Evolutionary conservation across 306 rosid species (phyloP).

Genomic region (Erythrophleum fordii): DNA sequence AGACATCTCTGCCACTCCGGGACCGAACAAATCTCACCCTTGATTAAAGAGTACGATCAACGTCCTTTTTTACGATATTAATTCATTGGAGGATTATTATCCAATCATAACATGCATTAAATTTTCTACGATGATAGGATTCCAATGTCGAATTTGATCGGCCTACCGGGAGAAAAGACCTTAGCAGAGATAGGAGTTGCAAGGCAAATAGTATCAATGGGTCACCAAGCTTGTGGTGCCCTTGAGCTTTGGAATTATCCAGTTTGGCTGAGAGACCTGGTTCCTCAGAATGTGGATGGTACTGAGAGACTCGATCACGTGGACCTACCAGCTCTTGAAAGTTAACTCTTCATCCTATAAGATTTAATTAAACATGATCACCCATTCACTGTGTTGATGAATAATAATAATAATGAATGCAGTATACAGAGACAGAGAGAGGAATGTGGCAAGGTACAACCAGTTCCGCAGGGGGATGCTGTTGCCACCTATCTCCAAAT

Average conservation of each 20-base stretch:
- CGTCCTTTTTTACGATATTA: too few species aligned
- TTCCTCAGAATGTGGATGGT: conserved; percentile 54
- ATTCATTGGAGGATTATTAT: not conserved
- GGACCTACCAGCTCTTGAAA: conserved; percentile 66
- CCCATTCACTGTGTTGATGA: not conserved
- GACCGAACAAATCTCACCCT: conserved; percentile 58
- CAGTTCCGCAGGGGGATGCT: conserved; percentile 52
- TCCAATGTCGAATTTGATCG: conserved; percentile 54
- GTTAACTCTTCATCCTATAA: conserved; percentile 35
- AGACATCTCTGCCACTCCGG: conserved; percentile 50
- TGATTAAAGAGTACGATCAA: conserved; percentile 51
- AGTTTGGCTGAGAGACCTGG: conserved; percentile 45
- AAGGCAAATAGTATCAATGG: conserved; percentile 65
- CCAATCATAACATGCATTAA: not conserved
- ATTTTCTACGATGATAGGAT: conserved; percentile 32
- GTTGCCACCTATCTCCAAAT: conserved; percentile 58
- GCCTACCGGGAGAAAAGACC: conserved; percentile 48
- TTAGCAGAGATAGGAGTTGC: conserved; percentile 50
- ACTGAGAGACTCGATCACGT: conserved; percentile 60
- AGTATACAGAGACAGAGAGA: conserved; percentile 72
- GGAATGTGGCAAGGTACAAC: conserved; percentile 65
- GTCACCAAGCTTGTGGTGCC: conserved; percentile 71
- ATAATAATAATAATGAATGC: conserved; percentile 12
- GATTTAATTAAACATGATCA: not conserved
- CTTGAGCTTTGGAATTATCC: conserved; percentile 69